Percentiles rank a stretch among this genome's conserved stretches.
Evolutionary conservation across 164 flowering plant species (phyloP).

Genomic region (Berberis vulgaris): DNA sequence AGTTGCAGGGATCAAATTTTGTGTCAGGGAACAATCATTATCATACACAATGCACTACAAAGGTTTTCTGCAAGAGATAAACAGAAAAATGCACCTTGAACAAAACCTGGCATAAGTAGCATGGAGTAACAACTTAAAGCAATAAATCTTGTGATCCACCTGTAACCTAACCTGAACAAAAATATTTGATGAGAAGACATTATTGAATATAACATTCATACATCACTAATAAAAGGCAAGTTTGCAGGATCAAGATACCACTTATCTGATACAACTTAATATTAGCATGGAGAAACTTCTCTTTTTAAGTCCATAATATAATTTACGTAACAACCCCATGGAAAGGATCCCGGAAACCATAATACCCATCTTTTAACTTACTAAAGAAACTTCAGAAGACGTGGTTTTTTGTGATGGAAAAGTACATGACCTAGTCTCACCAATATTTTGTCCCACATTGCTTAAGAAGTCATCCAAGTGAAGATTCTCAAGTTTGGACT

Average conservation of each 20-base stretch:
- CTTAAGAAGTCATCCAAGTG: no score
- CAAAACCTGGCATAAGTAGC: constrained; percentile 88
- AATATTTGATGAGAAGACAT: constrained; percentile 20
- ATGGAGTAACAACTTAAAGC: constrained; percentile 79
- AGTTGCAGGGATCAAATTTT: no score
- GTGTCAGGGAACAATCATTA: no score
- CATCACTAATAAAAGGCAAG: not conserved
- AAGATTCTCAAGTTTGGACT: no score
- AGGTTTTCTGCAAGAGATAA: not conserved
- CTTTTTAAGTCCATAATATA: not conserved
- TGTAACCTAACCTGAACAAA: constrained; percentile 82
- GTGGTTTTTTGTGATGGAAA: no score
- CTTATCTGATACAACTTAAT: not conserved
- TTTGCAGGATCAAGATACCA: not conserved
- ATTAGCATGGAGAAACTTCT: not conserved
- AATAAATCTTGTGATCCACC: constrained; percentile 70
- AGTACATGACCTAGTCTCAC: no score
- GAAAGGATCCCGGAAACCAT: not conserved
- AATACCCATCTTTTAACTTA: not conserved
- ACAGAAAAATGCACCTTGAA: constrained; percentile 49
- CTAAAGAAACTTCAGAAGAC: no score
- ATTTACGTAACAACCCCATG: not conserved
- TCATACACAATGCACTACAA: no score
- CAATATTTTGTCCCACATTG: no score
- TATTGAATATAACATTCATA: not conserved